These are phyloP conservation scores for Phytopythium helicoides DNA, from an alignment of 352 stramenopile species.

Conservation along the genomic window DNA sequence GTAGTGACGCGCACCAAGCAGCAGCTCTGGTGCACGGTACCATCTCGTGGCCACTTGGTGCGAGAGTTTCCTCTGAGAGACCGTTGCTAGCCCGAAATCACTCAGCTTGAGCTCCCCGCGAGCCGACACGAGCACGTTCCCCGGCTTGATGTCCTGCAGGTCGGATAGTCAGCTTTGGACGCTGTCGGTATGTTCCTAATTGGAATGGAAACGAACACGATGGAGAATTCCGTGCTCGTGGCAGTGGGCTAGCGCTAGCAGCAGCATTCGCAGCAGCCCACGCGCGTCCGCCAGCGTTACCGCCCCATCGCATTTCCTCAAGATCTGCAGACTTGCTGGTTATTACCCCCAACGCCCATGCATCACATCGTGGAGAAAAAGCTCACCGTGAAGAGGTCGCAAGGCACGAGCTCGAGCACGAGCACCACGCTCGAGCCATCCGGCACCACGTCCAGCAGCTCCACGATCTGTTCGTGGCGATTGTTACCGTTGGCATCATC, in stretches of 20 bases:
- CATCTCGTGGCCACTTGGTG: slow-evolving; percentile 80
- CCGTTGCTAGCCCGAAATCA: slow-evolving; percentile 78
- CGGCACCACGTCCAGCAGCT: slow-evolving; percentile 54
- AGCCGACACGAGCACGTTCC: slow-evolving; percentile 56
- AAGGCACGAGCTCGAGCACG: slow-evolving; percentile 72
- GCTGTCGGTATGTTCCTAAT: no score
- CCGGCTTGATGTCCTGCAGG: slow-evolving; percentile 66
- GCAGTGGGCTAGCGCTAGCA: slow-evolving; percentile 61
- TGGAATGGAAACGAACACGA: slow-evolving; percentile 22
- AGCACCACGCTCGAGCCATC: slow-evolving; percentile 59
- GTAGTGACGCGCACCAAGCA: slow-evolving; percentile 71
- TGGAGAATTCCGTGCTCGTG: slow-evolving; percentile 66
- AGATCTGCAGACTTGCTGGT: slow-evolving; percentile 14
- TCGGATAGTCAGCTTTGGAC: no score
- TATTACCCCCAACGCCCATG: background rate
- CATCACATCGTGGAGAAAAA: background rate
- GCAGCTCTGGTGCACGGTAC: slow-evolving; percentile 80
- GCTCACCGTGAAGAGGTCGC: slow-evolving; percentile 50
- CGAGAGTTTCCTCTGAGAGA: slow-evolving; percentile 57
- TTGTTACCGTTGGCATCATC: background rate
- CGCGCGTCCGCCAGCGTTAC: slow-evolving; percentile 45
- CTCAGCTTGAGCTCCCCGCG: slow-evolving; percentile 67
- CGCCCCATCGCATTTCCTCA: slow-evolving; percentile 33
- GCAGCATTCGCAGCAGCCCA: slow-evolving; percentile 62
- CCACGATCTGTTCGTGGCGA: slow-evolving; percentile 42